Evolutionary conservation across 345 rosid species (phyloP), one percentile per base, ranked within the genome.

Genomic region (Eucalyptus marginata): DNA sequence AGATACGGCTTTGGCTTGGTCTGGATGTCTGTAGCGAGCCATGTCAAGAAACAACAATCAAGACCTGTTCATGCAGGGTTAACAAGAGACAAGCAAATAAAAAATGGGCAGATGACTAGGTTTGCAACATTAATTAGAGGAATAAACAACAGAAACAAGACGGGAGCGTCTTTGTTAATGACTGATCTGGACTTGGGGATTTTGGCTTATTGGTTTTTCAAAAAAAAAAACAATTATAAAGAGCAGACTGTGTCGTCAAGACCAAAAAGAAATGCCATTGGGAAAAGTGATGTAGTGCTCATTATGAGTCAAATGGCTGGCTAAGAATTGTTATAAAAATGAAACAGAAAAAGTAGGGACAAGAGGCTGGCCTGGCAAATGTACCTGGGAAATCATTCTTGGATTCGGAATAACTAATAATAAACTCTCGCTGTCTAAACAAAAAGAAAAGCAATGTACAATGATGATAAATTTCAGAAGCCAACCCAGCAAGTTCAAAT

Each of bases 301-400:
- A 64, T 87, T 25, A 58, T 87, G 31, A 58, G 81, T 76, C 83
- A 76, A 76, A 76, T 76, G 83, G 83, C 83, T 36, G 27, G 47
- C 83, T 76, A 76, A 36, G 47, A 40, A 76, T 76, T 40, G 46
- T 76, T 18, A 36, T 36, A 76, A 76, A 76, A 76, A 40, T 36
- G 24, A 20, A 76, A 76, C 40, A 36, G 25, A 36, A 76, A 36
- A 76, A 36, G 83, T 76, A 76, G 47, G 83, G 22, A 76, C 83
- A 76, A 10, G 83, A 76, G 83, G 83, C 83, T 76, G 27, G 83
- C 83, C 83, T 76, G 46, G 83, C 83, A 36, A 36, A 5, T 20
- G 83, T 76, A 36, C 83, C 83, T 6, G 47, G 86, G 49, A 89
- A 90, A 92, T 91, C 90, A 88, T 90, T 90, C 92, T 92, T 89